These are phyloP conservation scores for Rhynchospora tenuis DNA, from an alignment of 176 grass and related monocot genomes.

Conservation along the genomic window DNA sequence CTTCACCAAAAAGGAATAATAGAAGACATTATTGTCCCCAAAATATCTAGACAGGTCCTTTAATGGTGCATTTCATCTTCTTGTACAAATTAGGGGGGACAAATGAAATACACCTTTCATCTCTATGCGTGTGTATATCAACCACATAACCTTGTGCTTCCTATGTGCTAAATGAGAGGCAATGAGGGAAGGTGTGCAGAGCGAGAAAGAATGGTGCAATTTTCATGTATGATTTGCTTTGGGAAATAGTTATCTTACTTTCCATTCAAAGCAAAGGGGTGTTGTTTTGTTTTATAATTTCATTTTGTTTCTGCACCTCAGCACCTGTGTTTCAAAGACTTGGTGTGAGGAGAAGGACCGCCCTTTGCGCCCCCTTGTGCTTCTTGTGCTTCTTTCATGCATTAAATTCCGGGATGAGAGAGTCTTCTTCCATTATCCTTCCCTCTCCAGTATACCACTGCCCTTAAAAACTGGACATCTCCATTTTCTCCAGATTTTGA, in stretches of 20 bases:
- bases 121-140: not conserved
- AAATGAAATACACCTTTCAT: not conserved
- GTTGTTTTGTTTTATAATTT: conserved; percentile 17
- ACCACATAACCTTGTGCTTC: not conserved
- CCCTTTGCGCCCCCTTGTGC: not conserved
- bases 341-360: conserved; percentile 31
- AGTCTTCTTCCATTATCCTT: conserved; percentile 32
- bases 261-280: conserved; percentile 51
- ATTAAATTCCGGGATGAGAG: conserved; percentile 35
- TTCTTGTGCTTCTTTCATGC: conserved; percentile 36
- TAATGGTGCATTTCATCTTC: conserved; percentile 10
- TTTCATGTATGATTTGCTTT: conserved; percentile 20
- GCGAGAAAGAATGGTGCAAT: not conserved
- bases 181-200: not conserved
- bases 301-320: not conserved
- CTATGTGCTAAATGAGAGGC: not conserved
- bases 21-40: not conserved
- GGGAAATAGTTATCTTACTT: conserved; percentile 40
- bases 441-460: not conserved
- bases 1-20: not conserved
- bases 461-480: not conserved
- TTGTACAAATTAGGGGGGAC: not conserved
- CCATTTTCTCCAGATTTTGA: not conserved
- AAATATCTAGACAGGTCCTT: not conserved
- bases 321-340: conserved; percentile 3